A percentile compares a stretch with the other conserved stretches of the same genome.
Evolutionary conservation across 306 rosid genomes (phyloP).

Genomic region (Astragalus membranaceus): DNA sequence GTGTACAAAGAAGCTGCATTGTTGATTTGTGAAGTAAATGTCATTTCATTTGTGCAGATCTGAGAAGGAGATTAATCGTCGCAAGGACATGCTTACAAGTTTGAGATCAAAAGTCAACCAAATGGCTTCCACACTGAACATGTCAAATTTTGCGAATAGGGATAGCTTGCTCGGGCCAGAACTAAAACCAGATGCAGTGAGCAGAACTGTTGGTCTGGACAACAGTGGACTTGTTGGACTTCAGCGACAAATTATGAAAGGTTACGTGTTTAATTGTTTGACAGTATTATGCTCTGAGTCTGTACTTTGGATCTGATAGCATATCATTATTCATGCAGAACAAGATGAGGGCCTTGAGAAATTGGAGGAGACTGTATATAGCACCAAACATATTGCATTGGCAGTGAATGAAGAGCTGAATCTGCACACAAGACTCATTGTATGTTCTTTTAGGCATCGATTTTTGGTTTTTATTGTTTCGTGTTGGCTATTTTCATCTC

Average conservation of each 20-base stretch:
- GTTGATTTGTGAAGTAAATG: slow-evolving; percentile 16
- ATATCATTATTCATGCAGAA: slow-evolving; percentile 45
- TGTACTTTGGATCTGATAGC: slow-evolving; percentile 15
- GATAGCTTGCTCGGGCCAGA: slow-evolving; percentile 93
- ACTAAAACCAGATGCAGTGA: slow-evolving; percentile 61
- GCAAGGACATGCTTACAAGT: slow-evolving; percentile 67
- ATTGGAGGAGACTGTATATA: slow-evolving; percentile 65
- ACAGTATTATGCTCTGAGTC: background rate
- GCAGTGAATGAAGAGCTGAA: slow-evolving; percentile 91
- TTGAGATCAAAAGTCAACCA: slow-evolving; percentile 71
- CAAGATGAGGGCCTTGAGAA: slow-evolving; percentile 91
- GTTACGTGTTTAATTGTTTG: slow-evolving; percentile 29
- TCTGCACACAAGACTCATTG: slow-evolving; percentile 83
- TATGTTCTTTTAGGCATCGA: slow-evolving; percentile 25
- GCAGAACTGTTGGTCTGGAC: slow-evolving; percentile 66
- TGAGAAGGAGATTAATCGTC: slow-evolving; percentile 87
- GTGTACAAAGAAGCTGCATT: background rate
- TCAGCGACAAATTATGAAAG: slow-evolving; percentile 82
- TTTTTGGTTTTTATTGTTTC: background rate
- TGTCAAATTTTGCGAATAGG: slow-evolving; percentile 68
- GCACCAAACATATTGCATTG: slow-evolving; percentile 90
- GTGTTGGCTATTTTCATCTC: background rate
- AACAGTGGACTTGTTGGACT: slow-evolving; percentile 73
- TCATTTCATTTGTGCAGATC: slow-evolving; percentile 38
- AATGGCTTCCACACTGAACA: slow-evolving; percentile 74